A percentile compares a stretch with the other conserved stretches of the same genome.
Conservation (phyloP, 768 basidiomycete genomes). For the Nidula microcarpa region DNA sequence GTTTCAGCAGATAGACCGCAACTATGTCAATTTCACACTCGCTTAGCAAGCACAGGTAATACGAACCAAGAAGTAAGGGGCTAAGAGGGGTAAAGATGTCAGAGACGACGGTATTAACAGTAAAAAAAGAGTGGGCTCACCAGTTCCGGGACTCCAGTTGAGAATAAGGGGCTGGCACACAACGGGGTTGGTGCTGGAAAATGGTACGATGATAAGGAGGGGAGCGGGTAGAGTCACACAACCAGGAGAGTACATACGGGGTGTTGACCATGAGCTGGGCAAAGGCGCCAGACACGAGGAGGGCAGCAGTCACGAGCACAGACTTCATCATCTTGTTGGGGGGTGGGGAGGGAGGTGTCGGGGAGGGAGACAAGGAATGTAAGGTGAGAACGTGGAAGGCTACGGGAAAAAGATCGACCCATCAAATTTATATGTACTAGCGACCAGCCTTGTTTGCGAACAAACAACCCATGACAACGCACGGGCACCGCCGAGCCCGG, state of each 20-base stretch:
- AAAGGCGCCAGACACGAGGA: conserved; percentile 36
- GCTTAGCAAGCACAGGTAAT: conserved; percentile 1
- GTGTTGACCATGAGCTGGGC: conserved; percentile 65
- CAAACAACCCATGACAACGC: conserved; percentile 17
- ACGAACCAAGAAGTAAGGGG: conserved; percentile 65
- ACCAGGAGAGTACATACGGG: conserved; percentile 48
- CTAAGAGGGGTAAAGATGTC: conserved; percentile 27
- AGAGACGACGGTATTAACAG: background rate
- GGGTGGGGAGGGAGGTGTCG: conserved; percentile 16
- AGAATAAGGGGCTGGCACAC: conserved; percentile 58
- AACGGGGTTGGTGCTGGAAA: conserved; percentile 38
- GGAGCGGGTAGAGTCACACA: background rate
- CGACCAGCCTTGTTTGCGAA: conserved; percentile 13
- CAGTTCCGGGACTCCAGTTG: conserved; percentile 50
- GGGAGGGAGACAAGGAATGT: conserved; percentile 20
- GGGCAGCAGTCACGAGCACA: conserved; percentile 32
- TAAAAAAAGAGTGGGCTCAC: conserved; percentile 29
- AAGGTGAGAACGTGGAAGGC: conserved; percentile 13
- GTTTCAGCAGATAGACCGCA: conserved; percentile 2
- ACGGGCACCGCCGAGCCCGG: background rate
- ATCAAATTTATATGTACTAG: conserved; percentile 18
- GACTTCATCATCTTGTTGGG: conserved; percentile 45
- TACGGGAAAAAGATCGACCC: conserved; percentile 11
- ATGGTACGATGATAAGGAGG: conserved; percentile 6
- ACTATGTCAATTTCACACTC: background rate